Conservation (phyloP, 352 stramenopile species). For the Globisporangium emineosum region DNA sequence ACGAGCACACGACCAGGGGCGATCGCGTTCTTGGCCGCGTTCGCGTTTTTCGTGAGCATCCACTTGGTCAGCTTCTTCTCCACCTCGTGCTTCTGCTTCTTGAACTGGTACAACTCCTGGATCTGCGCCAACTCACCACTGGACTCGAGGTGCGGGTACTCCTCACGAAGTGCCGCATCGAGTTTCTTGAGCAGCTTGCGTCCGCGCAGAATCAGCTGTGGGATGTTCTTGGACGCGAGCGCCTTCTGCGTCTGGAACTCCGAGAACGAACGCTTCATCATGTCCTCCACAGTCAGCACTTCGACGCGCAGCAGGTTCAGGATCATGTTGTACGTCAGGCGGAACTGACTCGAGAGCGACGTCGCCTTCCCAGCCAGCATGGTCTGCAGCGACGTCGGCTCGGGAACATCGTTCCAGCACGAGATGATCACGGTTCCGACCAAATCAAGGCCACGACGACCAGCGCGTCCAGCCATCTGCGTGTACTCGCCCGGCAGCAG, state of each 20-base stretch:
- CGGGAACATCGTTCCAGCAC: constrained; percentile 96
- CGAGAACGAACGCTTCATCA: constrained; percentile 98
- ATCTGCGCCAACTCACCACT: constrained; percentile 62
- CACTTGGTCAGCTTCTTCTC: constrained; percentile 73
- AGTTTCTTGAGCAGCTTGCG: constrained; percentile 51
- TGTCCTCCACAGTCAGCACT: constrained; percentile 89
- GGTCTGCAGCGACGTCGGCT: constrained; percentile 88
- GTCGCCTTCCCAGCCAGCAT: constrained; percentile 96
- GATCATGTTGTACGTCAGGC: constrained; percentile 99
- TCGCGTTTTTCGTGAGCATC: constrained; percentile 64
- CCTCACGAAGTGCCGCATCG: constrained; percentile 41
- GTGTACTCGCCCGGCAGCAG: constrained; percentile 89
- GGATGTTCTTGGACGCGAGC: constrained; percentile 73
- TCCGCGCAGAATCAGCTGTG: constrained; percentile 66
- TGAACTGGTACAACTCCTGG: constrained; percentile 64
- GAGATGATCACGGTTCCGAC: constrained; percentile 98
- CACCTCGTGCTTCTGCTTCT: constrained; percentile 63
- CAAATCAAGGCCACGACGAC: constrained; percentile 95
- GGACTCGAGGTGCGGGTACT: constrained; percentile 59
- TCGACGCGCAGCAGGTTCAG: constrained; percentile 94
- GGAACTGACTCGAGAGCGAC: constrained; percentile 95
- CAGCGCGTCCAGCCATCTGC: constrained; percentile 98
- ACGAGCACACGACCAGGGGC: constrained; percentile 54
- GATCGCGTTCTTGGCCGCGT: constrained; percentile 59
- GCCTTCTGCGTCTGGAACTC: constrained; percentile 94